Base-by-base conservation (phyloP, 805 yeast genomes). In the Saturnispora bothae region DNA sequence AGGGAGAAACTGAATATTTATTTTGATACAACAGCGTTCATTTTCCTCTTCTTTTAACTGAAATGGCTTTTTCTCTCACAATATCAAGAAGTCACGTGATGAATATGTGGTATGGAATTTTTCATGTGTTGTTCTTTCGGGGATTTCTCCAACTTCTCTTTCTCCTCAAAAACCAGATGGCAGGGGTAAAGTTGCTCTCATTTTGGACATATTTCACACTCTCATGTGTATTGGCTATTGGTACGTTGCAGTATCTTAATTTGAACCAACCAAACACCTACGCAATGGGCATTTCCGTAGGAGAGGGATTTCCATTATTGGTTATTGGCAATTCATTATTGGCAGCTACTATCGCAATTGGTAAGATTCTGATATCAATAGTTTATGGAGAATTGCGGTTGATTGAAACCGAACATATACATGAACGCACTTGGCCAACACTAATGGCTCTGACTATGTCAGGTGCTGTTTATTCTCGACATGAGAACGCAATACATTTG, bases 341-440 rank as follows among this genome's bases (percentile, higher is more conserved):
- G 8, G 52, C 53, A 23, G 27, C 50, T 33, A 41, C 55, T 6
- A 43, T 64, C 12, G 25, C 58, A 3, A 13, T 68, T 13, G 79
- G 76, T 25, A 71, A 73, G 44, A 30, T 66, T 7, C 45, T 77
- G 0, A 80, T 77, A 34, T 44, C 57, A 20, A 2, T 76, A 0
- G 48, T 84, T 27, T 85, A 86, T 61, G 95, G 95, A 0, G 76
- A 75, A 40, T 60, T 89, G 37, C 65, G 95, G 40, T 59, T 76
- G 13, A 67, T 82, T 25, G 98, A 89, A 54, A 57, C 69, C 38
- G 94, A 88, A 48, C 88, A 81, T 51, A 66, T 74, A 36, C 72
- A 68, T 54, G 94, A 71, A 53, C 68, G 76, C 53, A 66, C 73
- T 36, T 82, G 78, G 67, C 75, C 62, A 39, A 69, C 83, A 2